Evolutionary conservation across 306 rosid genomes (phyloP).

Genomic region (Sechiopsis laciniata): DNA sequence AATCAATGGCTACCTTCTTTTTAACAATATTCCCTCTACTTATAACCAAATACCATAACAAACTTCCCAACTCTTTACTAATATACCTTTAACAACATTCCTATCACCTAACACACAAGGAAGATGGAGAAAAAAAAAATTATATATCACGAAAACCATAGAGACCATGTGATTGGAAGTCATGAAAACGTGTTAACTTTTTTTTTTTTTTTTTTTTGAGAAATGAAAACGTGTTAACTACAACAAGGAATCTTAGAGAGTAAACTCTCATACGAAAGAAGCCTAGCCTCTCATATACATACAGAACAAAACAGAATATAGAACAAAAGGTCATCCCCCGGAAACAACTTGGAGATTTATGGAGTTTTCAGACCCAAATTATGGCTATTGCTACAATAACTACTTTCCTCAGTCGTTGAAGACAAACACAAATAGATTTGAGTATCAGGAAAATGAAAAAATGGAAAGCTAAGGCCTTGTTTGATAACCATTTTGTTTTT

Average conservation of each 20-base stretch:
- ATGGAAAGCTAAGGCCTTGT: neutral
- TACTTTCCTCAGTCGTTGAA: neutral
- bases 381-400: neutral
- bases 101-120: neutral
- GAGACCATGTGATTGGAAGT: neutral
- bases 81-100: too few relatives aligned
- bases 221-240: neutral
- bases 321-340: neutral
- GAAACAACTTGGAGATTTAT: neutral
- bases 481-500: too few relatives aligned
- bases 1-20: too few relatives aligned
- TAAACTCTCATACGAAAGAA: neutral
- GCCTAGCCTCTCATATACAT: slow-evolving; percentile 4
- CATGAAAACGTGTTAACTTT: neutral
- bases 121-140: neutral
- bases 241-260: neutral
- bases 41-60: too few relatives aligned
- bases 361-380: neutral
- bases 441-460: neutral
- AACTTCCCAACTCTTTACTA: too few relatives aligned
- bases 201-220: too few relatives aligned
- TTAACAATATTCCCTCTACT: too few relatives aligned
- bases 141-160: neutral
- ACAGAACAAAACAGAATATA: neutral
- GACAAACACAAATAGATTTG: neutral